Base-by-base conservation (phyloP, 2,329 filamentous ascomycete genomes). In the Fusarium sp. region DNA sequence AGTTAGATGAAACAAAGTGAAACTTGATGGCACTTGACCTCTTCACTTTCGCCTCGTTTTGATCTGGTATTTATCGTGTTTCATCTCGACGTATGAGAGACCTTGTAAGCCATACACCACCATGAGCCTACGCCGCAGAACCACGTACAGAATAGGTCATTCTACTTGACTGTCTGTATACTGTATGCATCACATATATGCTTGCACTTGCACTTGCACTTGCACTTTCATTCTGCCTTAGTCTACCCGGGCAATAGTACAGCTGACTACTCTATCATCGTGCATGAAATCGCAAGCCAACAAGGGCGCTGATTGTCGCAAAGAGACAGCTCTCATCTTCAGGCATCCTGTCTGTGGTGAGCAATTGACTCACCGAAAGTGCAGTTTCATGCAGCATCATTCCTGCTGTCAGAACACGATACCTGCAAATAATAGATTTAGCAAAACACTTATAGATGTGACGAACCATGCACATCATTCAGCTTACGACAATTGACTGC, bases 21-120 rank as follows among this genome's bases (percentile, higher is more conserved):
- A 45, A 60, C 42, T 25, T 24, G 18, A 18, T 34, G 24, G 34
- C 50, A 53, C 50, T 43, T 53, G 50, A 53, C 20, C 55, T 40
- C 27, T 60, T 54, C 67, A 55, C 50, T 56, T 64, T 63, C 68
- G 68, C 68, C 68, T 61, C 34, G 32, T 59, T 71, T 52, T 68
- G 42, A 50, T 49, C 42, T 50, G 40, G 51, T 34, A 59, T 54
- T 38, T 38, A 16, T 57, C 16, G 24, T 18, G 34, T 22, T 22
- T 53, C 15, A n/a, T 49, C 30, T 63, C 50, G 30, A 49, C 67
- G 67, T 70, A 68, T 70, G 12, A 15, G 38, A 62, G 22, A 22
- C n/a, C 45, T 38, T 20, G 11, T 18, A 46, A 24, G 47, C 43
- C 63, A 62, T 24, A 67, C 64, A 54, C 54, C 67, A 46, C 34